Base-by-base conservation (phyloP, 352 stramenopile genomes). In the Globisporangium carolinianum region DNA sequence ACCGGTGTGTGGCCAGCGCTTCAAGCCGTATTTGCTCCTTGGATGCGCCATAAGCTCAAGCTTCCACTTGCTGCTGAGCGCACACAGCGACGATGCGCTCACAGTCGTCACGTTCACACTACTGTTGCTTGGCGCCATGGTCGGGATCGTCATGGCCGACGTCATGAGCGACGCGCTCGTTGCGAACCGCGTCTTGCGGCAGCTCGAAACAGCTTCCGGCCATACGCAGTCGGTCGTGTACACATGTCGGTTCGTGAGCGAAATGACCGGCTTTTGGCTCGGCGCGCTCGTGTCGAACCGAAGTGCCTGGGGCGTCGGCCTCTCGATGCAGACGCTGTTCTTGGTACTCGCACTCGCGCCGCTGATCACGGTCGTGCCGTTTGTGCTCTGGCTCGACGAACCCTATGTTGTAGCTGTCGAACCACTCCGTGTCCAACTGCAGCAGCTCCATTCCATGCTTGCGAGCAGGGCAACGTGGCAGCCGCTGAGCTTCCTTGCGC, bases 141-240 rank as follows among this genome's bases (percentile, higher is more conserved):
- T 88, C 24, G 83, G 81, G 9, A 82, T 89, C 32, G 83, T 91
- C 18, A 87, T 93, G 73, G 75, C 79, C 6, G 83, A 93, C 63
- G 83, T 93, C 52, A 93, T 93, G 81, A 75, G 73, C 47, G 83
- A 93, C 58, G 81, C 73, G 38, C 63, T 91, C 11, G 77, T 93
- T 14, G 75, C 77, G 2, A 77, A 76, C 54, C 76, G 76, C 4
- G 81, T 89, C 37, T 67, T 91, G 45, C 53, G 45, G 17, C 67
- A 72, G 42, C 65, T 76, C 6, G 75, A 86, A 24, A 24, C 53
- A 5, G 60, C 68, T 8, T 65, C 67, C 0, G 79, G 81, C 2
- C 68, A 79, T 17, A 52, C 77, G 2, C 83, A 91, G 66, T 81
- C 75, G n/a, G 72, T 66, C 1, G 82, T 91, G 37, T 93, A 91